Base-by-base conservation (phyloP, 345 rosid genomes). In the Lagerstroemia speciosa region DNA sequence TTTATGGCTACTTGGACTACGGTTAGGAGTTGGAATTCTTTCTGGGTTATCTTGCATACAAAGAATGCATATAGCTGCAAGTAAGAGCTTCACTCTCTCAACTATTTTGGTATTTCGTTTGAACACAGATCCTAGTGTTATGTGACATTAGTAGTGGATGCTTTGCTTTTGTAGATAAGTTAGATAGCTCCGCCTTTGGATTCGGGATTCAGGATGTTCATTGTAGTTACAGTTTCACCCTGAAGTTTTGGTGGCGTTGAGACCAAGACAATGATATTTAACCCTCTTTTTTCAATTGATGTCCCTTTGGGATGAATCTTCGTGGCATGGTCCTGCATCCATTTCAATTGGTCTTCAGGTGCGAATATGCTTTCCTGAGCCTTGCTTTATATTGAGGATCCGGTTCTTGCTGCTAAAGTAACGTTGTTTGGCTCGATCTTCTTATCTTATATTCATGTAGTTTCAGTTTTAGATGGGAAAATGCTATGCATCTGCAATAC, bases 131-230 rank as follows among this genome's bases (percentile, higher is more conserved):
- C 34, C 34, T 30, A 30, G 27, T 58, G 17, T 30, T 30, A 27
- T 27, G 6, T 26, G 63, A 27, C 32, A 16, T 26, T 30, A 30
- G 33, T 30, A n/a, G 33, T 58, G 5, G 63, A 58, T 30, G 63
- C 63, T 58, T 15, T 58, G 63, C 63, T 58, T 58, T 58, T 58
- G 63, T 58, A 58, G 63, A 58, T 58, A 55, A 55, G 15, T 26
- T 55, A 26, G 9, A 11, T 27, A 12, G 11, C 34, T 30, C n/a
- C n/a, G n/a, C 9, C 7, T 27, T 10, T 10, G 29, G 19, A 27
- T 58, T 29, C 19, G 34, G 63, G 29, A 58, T 58, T 58, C 30
- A 20, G 60, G 30, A 53, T 10, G 33, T 53, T 53, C 14, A 22
- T 53, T 0, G 34, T 58, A 58, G 63, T 58, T 58, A 14, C 19